Conservation (phyloP, 768 basidiomycete species). For the Pleurotus salmoneostramineus region DNA sequence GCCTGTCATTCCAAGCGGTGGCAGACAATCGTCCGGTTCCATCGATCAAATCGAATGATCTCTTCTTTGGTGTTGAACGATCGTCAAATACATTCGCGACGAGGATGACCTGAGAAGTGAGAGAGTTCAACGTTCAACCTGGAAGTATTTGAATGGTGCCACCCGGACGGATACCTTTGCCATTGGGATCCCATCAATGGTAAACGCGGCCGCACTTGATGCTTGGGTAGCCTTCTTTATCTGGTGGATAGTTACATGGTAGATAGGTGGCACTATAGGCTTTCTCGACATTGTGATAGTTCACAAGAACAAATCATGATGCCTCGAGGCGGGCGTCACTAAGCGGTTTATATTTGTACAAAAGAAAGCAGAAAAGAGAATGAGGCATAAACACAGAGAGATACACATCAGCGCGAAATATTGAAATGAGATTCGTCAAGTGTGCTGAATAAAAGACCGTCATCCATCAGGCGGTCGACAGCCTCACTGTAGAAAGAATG, state of each 20-base stretch:
- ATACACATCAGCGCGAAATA: constrained; percentile 35
- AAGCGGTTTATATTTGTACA: neutral
- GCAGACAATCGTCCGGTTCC: neutral
- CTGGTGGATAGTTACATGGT: neutral
- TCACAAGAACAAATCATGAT: neutral
- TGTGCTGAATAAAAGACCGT: constrained; percentile 77
- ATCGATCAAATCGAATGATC: neutral
- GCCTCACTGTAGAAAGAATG: constrained; percentile 46
- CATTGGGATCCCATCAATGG: neutral
- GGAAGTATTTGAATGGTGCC: neutral
- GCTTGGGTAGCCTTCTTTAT: neutral
- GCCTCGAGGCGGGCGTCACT: neutral
- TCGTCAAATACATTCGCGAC: constrained; percentile 1
- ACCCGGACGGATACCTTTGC: neutral
- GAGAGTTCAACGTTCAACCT: neutral
- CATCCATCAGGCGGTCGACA: constrained; percentile 74
- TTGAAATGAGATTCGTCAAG: constrained; percentile 79
- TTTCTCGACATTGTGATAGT: neutral
- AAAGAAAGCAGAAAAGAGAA: neutral
- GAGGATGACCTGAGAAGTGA: neutral
- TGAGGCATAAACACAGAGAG: neutral
- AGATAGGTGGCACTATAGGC: neutral
- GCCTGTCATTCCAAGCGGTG: neutral
- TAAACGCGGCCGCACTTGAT: neutral
- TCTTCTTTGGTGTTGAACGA: neutral